phyloP scores from a whole-genome alignment of 371 early-diverging fungal species.

The Cokeromyces recurvatus region DNA sequence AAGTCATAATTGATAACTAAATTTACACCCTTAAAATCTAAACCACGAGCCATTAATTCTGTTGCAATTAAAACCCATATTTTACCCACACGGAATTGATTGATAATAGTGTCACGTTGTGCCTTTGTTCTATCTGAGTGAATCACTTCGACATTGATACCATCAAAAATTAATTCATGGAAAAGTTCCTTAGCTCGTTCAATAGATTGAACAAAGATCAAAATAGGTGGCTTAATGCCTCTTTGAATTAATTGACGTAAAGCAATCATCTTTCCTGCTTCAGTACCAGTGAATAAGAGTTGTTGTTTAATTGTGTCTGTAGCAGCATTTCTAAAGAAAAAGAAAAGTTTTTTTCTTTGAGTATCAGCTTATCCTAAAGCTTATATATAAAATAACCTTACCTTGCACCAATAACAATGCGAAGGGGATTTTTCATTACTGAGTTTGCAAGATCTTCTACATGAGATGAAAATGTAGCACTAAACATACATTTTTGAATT shows the following conservation, averaged over 20 bases:
- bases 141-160: slow-evolving; percentile 95
- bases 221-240: slow-evolving; percentile 86
- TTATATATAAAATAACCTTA: too few species aligned
- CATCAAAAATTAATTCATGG: slow-evolving; percentile 94
- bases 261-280: slow-evolving; percentile 90
- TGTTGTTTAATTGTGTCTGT: slow-evolving; percentile 89
- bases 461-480: slow-evolving; percentile 90
- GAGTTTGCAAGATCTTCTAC: slow-evolving; percentile 88
- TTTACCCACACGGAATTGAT: slow-evolving; percentile 84
- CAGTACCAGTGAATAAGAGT: slow-evolving; percentile 89
- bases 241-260: slow-evolving; percentile 82
- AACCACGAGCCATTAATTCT: slow-evolving; percentile 94
- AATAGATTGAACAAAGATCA: slow-evolving; percentile 95
- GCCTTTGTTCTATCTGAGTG: slow-evolving; percentile 90
- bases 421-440: slow-evolving; percentile 86
- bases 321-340: slow-evolving; percentile 72
- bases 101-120: slow-evolving; percentile 88
- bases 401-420: slow-evolving; percentile 87
- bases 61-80: slow-evolving; percentile 97
- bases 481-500: slow-evolving; percentile 86
- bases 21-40: slow-evolving; percentile 92
- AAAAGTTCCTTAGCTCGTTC: slow-evolving; percentile 93
- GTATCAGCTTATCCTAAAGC: background rate
- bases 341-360: too few species aligned
- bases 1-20: slow-evolving; percentile 96